Base-by-base conservation (phyloP, 345 rosid species). In the Gossypium raimondii region DNA sequence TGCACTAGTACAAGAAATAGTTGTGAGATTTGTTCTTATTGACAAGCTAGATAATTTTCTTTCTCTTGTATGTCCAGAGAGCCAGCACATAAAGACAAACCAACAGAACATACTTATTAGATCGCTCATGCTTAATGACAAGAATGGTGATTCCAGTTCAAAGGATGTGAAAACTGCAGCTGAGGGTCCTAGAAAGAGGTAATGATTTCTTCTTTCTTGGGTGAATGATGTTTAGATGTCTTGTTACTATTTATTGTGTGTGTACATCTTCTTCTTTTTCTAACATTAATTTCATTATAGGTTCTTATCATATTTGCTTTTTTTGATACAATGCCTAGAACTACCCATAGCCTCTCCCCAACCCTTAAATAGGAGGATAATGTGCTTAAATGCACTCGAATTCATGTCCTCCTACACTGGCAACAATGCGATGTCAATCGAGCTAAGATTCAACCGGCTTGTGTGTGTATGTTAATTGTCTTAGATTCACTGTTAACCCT, bases 71-170 rank as follows among this genome's bases (percentile, higher is more conserved):
- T 75, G 48, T 81, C 18, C 90, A 91, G 98, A 85, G 78, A 85
- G 81, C 57, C 98, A 92, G 79, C 80, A 75, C 74, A 91, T 94
- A 84, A 88, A 86, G 83, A 94, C 98, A 47, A 88, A 94, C 79
- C 97, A 87, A 86, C 88, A 89, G 73, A 94, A 94, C 80, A 94
- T 92, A 82, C 78, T 94, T 74, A 92, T 94, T 73, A 86, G 98
- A 84, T 89, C 98, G 1, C 98, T 94, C 66, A 81, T 84, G 76
- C 78, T 92, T 48, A 88, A 84, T 86, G 89, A 87, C 77, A 94
- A 85, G 68, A 92, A 82, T 78, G 86, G 84, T 57, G 92, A 90
- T 75, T 78, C 91, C 58, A 79, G 82, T 75, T 84, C 87, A 5
- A 93, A 87, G 84, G 89, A 80, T 34, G 80, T 66, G 16, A 92